Conservation (phyloP, 768 basidiomycete genomes). For the Termitomyces sp. region DNA sequence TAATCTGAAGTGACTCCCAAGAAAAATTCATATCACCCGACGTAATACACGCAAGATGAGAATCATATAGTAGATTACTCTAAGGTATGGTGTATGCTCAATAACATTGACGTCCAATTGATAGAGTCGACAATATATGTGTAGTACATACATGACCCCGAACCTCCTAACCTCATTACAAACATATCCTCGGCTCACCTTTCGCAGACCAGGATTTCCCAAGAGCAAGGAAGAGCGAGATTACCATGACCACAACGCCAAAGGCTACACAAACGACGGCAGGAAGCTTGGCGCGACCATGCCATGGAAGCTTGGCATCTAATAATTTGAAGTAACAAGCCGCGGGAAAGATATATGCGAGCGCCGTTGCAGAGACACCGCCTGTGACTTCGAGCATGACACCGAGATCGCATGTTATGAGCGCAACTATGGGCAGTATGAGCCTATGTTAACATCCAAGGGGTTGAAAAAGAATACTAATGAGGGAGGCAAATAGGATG, state of each 20-base stretch:
- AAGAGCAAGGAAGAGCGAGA: constrained; percentile 74
- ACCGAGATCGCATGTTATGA: constrained; percentile 95
- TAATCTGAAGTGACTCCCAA: too few species aligned
- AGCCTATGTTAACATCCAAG: neutral
- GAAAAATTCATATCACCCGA: too few species aligned
- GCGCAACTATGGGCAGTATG: constrained; percentile 54
- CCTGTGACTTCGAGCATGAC: constrained; percentile 97
- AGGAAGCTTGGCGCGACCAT: constrained; percentile 68
- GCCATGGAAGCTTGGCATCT: constrained; percentile 52
- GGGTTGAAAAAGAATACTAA: constrained; percentile 44
- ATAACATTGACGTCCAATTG: neutral
- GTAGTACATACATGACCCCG: neutral
- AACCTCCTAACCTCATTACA: constrained; percentile 24
- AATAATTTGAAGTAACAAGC: constrained; percentile 79
- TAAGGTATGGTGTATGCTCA: neutral
- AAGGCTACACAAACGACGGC: constrained; percentile 70
- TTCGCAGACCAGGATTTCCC: constrained; percentile 73
- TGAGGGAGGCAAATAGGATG: constrained; percentile 77
- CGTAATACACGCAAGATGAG: too few species aligned
- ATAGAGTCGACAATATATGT: neutral
- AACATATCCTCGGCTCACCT: constrained; percentile 69
- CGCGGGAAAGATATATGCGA: constrained; percentile 91
- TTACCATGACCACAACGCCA: constrained; percentile 69
- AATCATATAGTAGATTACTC: neutral
- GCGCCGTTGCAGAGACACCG: constrained; percentile 87